A percentile compares a stretch with the other conserved stretches of the same genome.
Evolutionary conservation across 192 early-diverging fungal genomes (phyloP).

Genomic region (Geranomyces michiganensis): DNA sequence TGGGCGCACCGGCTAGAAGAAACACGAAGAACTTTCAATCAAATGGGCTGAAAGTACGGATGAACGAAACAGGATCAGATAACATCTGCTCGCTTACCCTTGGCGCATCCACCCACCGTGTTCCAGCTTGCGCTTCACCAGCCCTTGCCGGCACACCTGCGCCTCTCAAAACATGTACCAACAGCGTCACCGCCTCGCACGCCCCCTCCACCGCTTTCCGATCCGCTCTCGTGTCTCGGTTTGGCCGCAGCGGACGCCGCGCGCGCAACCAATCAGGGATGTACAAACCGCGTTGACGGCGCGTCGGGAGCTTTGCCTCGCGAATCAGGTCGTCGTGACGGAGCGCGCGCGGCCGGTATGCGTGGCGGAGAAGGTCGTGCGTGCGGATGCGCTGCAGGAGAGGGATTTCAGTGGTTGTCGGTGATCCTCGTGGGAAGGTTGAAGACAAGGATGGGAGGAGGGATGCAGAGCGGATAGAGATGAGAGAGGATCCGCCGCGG

Average conservation of each 20-base stretch:
- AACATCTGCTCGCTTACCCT: no score
- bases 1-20: constrained; percentile 37
- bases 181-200: constrained; percentile 27
- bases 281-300: constrained; percentile 25
- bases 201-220: constrained; percentile 18
- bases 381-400: constrained; percentile 52
- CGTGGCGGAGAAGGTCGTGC: constrained; percentile 49
- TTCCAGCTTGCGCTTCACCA: background rate
- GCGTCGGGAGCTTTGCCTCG: constrained; percentile 46
- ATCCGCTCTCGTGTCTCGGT: background rate
- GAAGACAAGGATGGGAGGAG: no score
- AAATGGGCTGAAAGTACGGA: no score
- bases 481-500: no score
- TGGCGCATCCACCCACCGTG: constrained; percentile 8
- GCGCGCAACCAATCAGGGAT: constrained; percentile 38
- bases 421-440: no score
- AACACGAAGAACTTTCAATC: background rate
- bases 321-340: constrained; percentile 51
- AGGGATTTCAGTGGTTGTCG: background rate
- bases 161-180: constrained; percentile 50
- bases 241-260: constrained; percentile 49
- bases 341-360: constrained; percentile 37
- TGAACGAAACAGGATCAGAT: no score
- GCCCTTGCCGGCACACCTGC: constrained; percentile 52
- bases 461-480: no score